Base-by-base conservation (phyloP, 148 eudicot genomes). In the Hydrangea macrophylla region DNA sequence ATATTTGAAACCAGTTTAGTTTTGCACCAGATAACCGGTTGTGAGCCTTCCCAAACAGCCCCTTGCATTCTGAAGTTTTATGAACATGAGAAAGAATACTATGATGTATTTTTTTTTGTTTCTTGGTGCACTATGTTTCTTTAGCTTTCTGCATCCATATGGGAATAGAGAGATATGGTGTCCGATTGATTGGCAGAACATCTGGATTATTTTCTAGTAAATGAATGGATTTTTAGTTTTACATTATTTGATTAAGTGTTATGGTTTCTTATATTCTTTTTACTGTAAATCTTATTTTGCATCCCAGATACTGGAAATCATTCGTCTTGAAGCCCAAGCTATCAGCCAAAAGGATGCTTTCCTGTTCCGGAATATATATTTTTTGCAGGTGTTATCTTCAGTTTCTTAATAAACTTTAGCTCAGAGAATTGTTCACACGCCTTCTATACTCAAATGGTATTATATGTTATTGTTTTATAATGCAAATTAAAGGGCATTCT, bases 281-380 rank as follows among this genome's bases (percentile, higher is more conserved):
- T 11, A 28, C 32, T 57, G 5, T 57, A 13, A 51, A 5, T 51
- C 56, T 48, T 51, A 51, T 51, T 57, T 57, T 57, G 60, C 60
- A 6, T 57, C 60, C 7, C 60, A 57, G 60, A 28, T 57, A 27
- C 28, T 57, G 60, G 60, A 57, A 57, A 28, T 57, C n/a, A 57
- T 57, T 57, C 60, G 2, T 26, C 35, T 28, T 28, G 20, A 57
- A 57, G 60, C 33, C 35, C 36, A 28, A 26, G 60, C 20, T 57
- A 33, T 57, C 60, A 57, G 30, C 35, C 33, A 13, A 57, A 57
- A 57, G 28, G 20, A 57, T 57, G 33, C 60, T 27, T 12, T 28
- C 36, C 35, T 28, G 5, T 57, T 28, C 24, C 35, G 9, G 28
- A 30, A 15, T 6, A 28, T 13, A 57, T 28, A 15, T 28, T 10